Base-by-base conservation (phyloP, 768 basidiomycete genomes). In the Cystofilobasidium macerans region DNA sequence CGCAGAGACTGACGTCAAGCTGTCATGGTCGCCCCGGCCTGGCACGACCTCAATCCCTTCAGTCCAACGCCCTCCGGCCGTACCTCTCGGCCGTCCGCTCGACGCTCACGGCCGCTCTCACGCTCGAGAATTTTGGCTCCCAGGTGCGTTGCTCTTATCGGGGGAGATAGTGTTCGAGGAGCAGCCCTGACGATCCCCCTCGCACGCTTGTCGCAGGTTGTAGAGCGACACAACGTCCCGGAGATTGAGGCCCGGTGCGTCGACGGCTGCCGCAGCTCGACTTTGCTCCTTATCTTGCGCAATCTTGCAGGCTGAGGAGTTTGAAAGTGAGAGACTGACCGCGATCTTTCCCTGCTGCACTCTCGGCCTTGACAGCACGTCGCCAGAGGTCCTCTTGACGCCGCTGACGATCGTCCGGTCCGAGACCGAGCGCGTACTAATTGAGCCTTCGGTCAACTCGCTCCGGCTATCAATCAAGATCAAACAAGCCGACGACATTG, bases 401-500 rank as follows among this genome's bases (percentile, higher is more conserved):
- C 89, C 95, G 20, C 80, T 98, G 51, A 85, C 85, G 45, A 97
- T 98, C 78, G 93, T 93, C 14, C 86, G 95, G 71, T 97, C 95
- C 76, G 92, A 97, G 79, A 89, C 92, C 72, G 95, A 99, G 75
- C 86, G 88, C 68, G 95, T 98, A 71, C 80, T 99, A 71, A 90
- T 99, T 78, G 95, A 99, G 77, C 87, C 95, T 2, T 92, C 90
- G 2, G 84, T 98, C 78, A 99, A 99, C 79, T 94, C 92, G 1
- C 89, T 98, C 75, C 86, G 95, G 47, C 81, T 99, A 66, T 91
- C 88, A 77, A 98, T 99, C 79, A 91, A 86, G 80, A 97, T 99
- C 76, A 99, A 99, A 77, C 95, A 99, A 76, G 92, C 95, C 38
- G 95, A 99, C 77, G 95, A 99, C 79, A 94, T 97, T 69, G 95